Conservation (phyloP, 2,329 filamentous ascomycete genomes). For the Stachybotrys chlorohalonatus region DNA sequence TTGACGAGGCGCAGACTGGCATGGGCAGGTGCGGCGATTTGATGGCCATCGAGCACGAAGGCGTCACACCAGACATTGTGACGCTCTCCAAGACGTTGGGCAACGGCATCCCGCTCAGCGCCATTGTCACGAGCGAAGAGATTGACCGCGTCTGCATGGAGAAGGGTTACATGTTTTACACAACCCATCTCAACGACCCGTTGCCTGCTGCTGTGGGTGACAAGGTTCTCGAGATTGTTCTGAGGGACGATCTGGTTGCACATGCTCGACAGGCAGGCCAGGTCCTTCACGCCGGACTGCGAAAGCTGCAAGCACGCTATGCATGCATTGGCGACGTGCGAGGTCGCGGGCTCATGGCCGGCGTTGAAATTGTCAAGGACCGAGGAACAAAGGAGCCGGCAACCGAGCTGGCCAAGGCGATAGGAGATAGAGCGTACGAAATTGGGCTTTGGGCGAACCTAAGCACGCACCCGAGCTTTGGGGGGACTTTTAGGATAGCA, state of each 20-base stretch:
- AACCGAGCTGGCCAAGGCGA: slow-evolving; percentile 33
- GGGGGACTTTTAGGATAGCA: slow-evolving; percentile 49
- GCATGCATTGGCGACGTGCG: slow-evolving; percentile 54
- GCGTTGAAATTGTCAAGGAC: slow-evolving; percentile 48
- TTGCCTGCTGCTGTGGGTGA: slow-evolving; percentile 49
- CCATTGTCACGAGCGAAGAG: slow-evolving; percentile 44
- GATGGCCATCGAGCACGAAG: slow-evolving; percentile 49
- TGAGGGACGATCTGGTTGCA: slow-evolving; percentile 42
- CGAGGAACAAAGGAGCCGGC: slow-evolving; percentile 36
- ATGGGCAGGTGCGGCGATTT: slow-evolving; percentile 48
- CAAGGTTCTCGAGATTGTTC: slow-evolving; percentile 53
- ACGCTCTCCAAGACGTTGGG: slow-evolving; percentile 53
- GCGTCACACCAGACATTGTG: slow-evolving; percentile 47
- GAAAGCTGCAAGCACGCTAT: slow-evolving; percentile 37
- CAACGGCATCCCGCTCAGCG: slow-evolving; percentile 48
- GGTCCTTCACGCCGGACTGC: slow-evolving; percentile 37
- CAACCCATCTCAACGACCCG: slow-evolving; percentile 55
- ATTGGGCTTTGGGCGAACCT: slow-evolving; percentile 50
- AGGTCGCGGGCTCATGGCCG: slow-evolving; percentile 48
- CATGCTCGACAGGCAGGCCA: slow-evolving; percentile 33
- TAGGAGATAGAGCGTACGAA: slow-evolving; percentile 38
- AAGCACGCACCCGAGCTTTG: slow-evolving; percentile 42
- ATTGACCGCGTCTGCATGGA: slow-evolving; percentile 41
- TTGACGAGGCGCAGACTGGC: slow-evolving; percentile 54
- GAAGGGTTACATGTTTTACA: slow-evolving; percentile 46